Evolutionary conservation across 768 basidiomycete genomes (phyloP), one percentile per base, ranked within the genome.

Genomic region (Piloderma croceum): DNA sequence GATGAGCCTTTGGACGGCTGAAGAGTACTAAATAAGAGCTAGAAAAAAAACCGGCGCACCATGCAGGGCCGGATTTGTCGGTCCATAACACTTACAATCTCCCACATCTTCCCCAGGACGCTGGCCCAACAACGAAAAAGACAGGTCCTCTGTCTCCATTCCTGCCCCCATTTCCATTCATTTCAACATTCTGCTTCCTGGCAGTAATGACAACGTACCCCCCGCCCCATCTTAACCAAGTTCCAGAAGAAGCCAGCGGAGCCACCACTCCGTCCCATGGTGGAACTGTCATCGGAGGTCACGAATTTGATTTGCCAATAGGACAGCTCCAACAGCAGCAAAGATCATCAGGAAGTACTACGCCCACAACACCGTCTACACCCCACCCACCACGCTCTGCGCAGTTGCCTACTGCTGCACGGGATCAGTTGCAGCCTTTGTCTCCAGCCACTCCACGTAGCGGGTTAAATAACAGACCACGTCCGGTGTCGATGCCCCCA

Each of bases 401-500:
- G 38, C 64, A 63, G 48, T 69, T 55, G 20, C 50, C 61, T 13
- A 54, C 59, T 39, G 41, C 52, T 10, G 36, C 39, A 34, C 53
- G 34, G 47, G 50, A 29, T 46, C 52, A 18, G 24, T n/a, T n/a
- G n/a, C n/a, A n/a, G n/a, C n/a, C n/a, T n/a, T n/a, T n/a, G n/a
- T n/a, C n/a, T n/a, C n/a, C n/a, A n/a, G n/a, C n/a, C n/a, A n/a
- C n/a, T n/a, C n/a, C n/a, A n/a, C n/a, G n/a, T n/a, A n/a, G n/a
- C n/a, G n/a, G n/a, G n/a, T n/a, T n/a, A n/a, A 43, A 52, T 31
- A 59, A 51, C 50, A 57, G 71, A 50, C 76, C 78, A 42, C 67
- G 83, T 31, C 84, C 84, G 35, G 68, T 82, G 36, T 86, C 85
- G 7, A 81, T 87, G 77, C 84, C 84, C 31, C 82, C 84, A 9